Evolutionary conservation across 371 early-diverging fungal species (phyloP).

Genomic region (Coemansia linderi): DNA sequence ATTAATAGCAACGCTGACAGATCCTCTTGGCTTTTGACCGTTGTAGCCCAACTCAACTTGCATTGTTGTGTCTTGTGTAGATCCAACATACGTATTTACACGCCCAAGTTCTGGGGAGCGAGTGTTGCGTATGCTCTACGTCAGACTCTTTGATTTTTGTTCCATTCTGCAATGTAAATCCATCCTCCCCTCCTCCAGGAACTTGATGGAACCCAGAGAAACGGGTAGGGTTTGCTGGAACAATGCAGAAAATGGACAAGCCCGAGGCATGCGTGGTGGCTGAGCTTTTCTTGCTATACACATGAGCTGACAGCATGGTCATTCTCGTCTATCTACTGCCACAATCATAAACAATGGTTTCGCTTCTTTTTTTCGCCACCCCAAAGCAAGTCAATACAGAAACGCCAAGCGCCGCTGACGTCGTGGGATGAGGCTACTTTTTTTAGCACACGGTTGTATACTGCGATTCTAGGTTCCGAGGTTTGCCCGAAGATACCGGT

Average conservation of each 20-base stretch:
- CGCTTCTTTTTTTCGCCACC: neutral
- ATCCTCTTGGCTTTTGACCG: neutral
- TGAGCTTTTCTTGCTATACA: neutral
- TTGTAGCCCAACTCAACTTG: neutral
- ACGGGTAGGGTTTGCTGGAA: neutral
- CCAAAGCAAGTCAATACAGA: neutral
- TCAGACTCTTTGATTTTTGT: neutral
- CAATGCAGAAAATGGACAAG: neutral
- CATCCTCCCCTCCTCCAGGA: neutral
- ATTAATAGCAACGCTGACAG: neutral
- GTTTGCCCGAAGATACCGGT: neutral
- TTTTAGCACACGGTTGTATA: neutral
- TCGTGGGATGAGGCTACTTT: neutral
- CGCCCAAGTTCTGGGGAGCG: constrained; percentile 4
- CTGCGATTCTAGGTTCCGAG: too few relatives aligned
- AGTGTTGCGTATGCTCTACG: neutral
- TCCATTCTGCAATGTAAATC: neutral
- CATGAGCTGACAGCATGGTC: neutral
- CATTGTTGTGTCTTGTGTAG: neutral
- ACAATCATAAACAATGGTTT: neutral
- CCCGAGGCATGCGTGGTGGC: neutral
- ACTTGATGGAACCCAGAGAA: neutral
- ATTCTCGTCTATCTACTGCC: neutral
- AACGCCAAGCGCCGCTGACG: neutral
- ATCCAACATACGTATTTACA: neutral